Percentiles rank a stretch among this genome's conserved stretches.
phyloP scores from a whole-genome alignment of 2,329 filamentous ascomycete genomes.

The Volutella citrinella region DNA sequence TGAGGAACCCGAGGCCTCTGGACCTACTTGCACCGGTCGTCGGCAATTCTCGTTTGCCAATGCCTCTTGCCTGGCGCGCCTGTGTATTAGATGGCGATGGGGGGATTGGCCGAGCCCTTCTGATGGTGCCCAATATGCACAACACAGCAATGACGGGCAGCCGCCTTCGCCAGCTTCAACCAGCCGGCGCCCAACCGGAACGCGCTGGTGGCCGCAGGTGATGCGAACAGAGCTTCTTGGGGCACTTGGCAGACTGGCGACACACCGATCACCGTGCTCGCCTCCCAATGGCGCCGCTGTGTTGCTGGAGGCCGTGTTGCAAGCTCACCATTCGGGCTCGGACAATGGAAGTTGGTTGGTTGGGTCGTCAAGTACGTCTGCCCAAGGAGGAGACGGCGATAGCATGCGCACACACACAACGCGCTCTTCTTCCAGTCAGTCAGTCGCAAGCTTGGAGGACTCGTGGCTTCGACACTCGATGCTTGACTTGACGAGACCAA shows the following conservation, averaged over 20 bases:
- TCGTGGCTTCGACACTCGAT: too few species aligned
- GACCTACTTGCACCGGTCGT: too few species aligned
- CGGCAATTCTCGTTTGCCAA: too few species aligned
- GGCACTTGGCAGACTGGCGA: conserved; percentile 18
- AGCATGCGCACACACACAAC: conserved; percentile 7
- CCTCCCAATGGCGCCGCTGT: conserved; percentile 19
- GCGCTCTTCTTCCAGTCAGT: neutral
- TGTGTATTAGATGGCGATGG: too few species aligned
- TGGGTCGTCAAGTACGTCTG: conserved; percentile 3
- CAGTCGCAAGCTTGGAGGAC: conserved; percentile 12
- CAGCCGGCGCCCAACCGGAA: too few species aligned
- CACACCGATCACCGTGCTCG: conserved; percentile 18
- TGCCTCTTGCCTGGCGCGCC: too few species aligned
- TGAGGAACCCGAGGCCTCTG: too few species aligned
- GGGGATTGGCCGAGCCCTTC: too few species aligned
- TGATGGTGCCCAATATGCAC: too few species aligned
- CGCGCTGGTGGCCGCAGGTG: conserved; percentile 9
- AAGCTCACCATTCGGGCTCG: conserved; percentile 13
- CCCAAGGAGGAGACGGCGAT: conserved; percentile 4
- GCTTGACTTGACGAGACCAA: conserved; percentile 6
- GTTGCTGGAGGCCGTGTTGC: conserved; percentile 11
- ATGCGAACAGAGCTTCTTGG: conserved; percentile 15
- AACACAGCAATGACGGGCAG: too few species aligned
- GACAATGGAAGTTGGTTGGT: conserved; percentile 3
- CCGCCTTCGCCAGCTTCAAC: too few species aligned